Evolutionary conservation across 2,329 filamentous ascomycete genomes (phyloP).

Genomic region (Aspergillus fischeri): DNA sequence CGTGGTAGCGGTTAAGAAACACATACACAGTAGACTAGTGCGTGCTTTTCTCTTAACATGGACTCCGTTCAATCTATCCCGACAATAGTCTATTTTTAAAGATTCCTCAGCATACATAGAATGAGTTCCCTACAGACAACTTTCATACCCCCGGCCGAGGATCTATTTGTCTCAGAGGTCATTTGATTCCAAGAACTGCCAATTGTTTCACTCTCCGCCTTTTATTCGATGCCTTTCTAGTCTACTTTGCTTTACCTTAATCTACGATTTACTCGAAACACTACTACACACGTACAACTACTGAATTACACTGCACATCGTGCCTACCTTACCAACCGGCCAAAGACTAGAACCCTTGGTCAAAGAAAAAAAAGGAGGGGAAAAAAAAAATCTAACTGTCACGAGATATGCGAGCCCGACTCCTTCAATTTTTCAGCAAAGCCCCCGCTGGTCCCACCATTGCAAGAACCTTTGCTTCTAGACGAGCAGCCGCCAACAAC

Average conservation of each 20-base stretch:
- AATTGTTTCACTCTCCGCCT: background rate
- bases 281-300: background rate
- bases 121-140: no score
- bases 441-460: slow-evolving; percentile 6
- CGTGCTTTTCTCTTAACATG: no score
- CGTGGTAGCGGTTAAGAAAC: no score
- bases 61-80: no score
- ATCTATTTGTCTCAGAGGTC: background rate
- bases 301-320: background rate
- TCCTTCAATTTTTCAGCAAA: slow-evolving; percentile 6
- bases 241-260: no score
- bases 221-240: background rate
- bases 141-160: background rate
- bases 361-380: background rate
- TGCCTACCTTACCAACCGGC: background rate
- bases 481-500: slow-evolving; percentile 15
- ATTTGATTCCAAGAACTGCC: no score
- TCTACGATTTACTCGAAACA: no score
- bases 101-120: no score
- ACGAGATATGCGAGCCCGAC: slow-evolving; percentile 2
- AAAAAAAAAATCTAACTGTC: background rate
- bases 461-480: slow-evolving; percentile 26
- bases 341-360: background rate
- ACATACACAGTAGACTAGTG: no score
- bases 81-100: no score